Evolutionary conservation across 1,284 basidiomycete genomes (phyloP), one percentile per base, ranked within the genome.

Genomic region (Garcileccinum viscosum): DNA sequence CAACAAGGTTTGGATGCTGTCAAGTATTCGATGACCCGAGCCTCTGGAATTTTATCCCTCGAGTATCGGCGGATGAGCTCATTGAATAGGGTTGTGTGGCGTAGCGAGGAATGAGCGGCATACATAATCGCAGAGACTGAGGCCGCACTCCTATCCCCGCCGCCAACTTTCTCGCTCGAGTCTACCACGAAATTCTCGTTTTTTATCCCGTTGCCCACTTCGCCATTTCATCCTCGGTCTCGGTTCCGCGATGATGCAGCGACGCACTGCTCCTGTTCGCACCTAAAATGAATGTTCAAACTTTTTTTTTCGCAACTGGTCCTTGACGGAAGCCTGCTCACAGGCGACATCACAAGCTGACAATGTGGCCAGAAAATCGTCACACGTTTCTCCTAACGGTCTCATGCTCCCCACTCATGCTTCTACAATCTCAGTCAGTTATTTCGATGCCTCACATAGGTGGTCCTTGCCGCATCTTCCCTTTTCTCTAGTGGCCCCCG

Each of bases 61-160:
- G 47, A 50, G 47, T n/a, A 40, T 40, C n/a, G 22, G 24, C 47
- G 47, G 47, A 50, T 50, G 53, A 67, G 70, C n/a, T n/a, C n/a
- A n/a, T n/a, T 60, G 61, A 73, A 42, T 40, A 37, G 22, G 56
- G 60, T 70, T 73, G 62, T 76, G 72, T 73, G 72, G 72, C 76
- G 72, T 77, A 65, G 66, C 74, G 70, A 75, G 37, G 35, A 69
- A 66, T 47, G 38, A n/a, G 33, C 70, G 65, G 70, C 19, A 47
- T 68, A 56, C 40, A 47, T 65, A 62, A 44, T 59, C 62, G 64
- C 38, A 62, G 59, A 38, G 37, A 56, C 2, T 60, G 9, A 38
- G 8, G 40, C 22, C 6, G 37, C 22, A 38, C 38, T 32, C 30
- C 47, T 37, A 56, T 75, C 42, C 19, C 14, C 62, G 42, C 44